phyloP scores from a whole-genome alignment of 1,284 basidiomycete species.

The Waitea zeae region DNA sequence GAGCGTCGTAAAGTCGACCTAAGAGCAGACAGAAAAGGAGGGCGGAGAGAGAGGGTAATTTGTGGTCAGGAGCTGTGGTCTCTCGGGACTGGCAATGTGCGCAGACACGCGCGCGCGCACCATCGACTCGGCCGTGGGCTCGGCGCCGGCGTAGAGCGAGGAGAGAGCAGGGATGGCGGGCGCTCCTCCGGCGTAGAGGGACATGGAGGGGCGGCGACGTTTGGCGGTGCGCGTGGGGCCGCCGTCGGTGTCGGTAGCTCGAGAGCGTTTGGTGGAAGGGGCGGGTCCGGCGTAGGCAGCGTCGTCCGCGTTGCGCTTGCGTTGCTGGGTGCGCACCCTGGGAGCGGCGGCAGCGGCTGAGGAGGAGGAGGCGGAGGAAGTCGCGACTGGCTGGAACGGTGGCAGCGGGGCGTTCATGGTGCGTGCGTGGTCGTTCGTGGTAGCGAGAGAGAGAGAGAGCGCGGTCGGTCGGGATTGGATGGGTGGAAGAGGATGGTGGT shows the following conservation, averaged over 20 bases:
- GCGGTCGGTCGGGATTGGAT: background rate
- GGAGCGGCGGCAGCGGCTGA: background rate
- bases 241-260: background rate
- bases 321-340: background rate
- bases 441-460: background rate
- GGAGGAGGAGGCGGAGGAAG: background rate
- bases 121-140: too few species aligned
- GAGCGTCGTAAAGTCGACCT: slow-evolving; percentile 60
- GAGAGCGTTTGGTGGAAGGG: too few species aligned
- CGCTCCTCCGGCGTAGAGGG: background rate
- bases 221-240: background rate
- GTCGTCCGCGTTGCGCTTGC: too few species aligned
- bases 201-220: background rate
- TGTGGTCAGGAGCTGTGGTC: too few species aligned
- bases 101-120: too few species aligned
- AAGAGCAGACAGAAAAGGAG: slow-evolving; percentile 3
- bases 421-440: slow-evolving; percentile 13
- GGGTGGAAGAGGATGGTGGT: background rate
- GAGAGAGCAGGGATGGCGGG: slow-evolving; percentile 1
- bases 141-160: slow-evolving; percentile 12
- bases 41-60: background rate
- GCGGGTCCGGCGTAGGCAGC: too few species aligned
- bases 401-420: slow-evolving; percentile 10
- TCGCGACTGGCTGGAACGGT: background rate
- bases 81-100: too few species aligned